Base-by-base conservation (phyloP, 164 flowering plant genomes). In the Chimonanthus salicifolius region DNA sequence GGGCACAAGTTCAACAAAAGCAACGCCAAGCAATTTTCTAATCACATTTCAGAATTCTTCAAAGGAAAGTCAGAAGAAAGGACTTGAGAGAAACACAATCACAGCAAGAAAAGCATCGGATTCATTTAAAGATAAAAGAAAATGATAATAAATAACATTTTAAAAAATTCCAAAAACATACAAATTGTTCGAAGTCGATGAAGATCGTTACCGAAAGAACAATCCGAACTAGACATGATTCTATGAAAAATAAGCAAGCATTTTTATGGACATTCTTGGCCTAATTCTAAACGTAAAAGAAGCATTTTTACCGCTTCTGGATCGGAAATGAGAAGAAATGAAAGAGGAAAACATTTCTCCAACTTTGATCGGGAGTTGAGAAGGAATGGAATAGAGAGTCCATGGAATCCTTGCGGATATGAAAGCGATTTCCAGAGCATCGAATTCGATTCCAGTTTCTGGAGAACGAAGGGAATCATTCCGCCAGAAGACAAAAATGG, bases 201-300 rank as follows among this genome's bases (percentile, higher is more conserved):
- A 66, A 72, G 74, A 74, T 72, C 62, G 78, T 81, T 84, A 85
- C 84, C 84, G 33, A 78, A 72, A 64, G 78, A 70, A 73, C 69
- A 11, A 58, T 73, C 78, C 11, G 70, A 62, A 62, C 3, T 58
- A 10, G 64, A 64, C 81, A 79, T 79, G 67, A 46, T 51, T 64
- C 33, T 43, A 49, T 4, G 11, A n/a, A 7, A 16, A 44, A 18
- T 45, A 43, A 44, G 13, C 66, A 18, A 18, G 8, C 66, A 6
- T 21, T 21, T 63, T 33, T 7, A 18, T 21, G 66, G 44, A 54
- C 11, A 11, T 54, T 33, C 6, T 9, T 2, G 45, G 33, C 68
- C 49, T 45, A 5, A 66, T 33, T 45, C 45, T 66, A 13, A 0
- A 66, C 4, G 16, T 6, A 45, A 44, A 66, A 11, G 16, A 44